These are phyloP conservation scores for Ophiocordyceps robertsii DNA, from an alignment of 2,329 filamentous ascomycete genomes.

Conservation along the genomic window DNA sequence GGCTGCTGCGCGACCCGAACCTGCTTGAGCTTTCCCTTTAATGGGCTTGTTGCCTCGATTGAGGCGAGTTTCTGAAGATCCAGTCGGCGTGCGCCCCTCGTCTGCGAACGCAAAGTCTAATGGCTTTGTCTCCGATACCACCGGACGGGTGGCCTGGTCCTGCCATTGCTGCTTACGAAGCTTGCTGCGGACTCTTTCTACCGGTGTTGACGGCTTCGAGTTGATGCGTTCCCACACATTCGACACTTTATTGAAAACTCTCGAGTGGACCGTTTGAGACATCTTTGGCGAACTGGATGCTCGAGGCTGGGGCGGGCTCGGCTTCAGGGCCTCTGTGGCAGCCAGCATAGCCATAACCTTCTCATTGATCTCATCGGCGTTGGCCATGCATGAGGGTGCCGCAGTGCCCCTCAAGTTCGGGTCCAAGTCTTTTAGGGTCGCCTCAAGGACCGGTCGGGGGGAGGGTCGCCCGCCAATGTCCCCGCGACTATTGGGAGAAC, in stretches of 20 bases:
- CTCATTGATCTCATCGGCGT: constrained; percentile 15
- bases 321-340: constrained; percentile 20
- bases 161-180: constrained; percentile 2
- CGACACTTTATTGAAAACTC: constrained; percentile 19
- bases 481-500: background rate
- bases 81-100: background rate
- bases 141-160: background rate
- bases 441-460: background rate
- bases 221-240: constrained; percentile 19
- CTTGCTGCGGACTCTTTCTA: constrained; percentile 5
- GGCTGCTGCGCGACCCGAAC: background rate
- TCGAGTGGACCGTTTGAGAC: constrained; percentile 15
- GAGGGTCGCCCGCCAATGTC: background rate
- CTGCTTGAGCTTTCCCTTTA: background rate
- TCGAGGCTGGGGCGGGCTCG: constrained; percentile 6
- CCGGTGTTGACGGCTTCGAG: constrained; percentile 11
- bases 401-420: background rate
- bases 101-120: background rate
- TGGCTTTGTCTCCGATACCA: background rate
- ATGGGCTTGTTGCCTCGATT: no score
- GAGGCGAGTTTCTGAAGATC: no score
- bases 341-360: constrained; percentile 23
- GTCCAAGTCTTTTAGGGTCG: background rate
- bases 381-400: background rate
- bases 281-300: constrained; percentile 10